phyloP scores from a whole-genome alignment of 176 grass and related monocot genomes.

The Ampelocalamus luodianensis region DNA sequence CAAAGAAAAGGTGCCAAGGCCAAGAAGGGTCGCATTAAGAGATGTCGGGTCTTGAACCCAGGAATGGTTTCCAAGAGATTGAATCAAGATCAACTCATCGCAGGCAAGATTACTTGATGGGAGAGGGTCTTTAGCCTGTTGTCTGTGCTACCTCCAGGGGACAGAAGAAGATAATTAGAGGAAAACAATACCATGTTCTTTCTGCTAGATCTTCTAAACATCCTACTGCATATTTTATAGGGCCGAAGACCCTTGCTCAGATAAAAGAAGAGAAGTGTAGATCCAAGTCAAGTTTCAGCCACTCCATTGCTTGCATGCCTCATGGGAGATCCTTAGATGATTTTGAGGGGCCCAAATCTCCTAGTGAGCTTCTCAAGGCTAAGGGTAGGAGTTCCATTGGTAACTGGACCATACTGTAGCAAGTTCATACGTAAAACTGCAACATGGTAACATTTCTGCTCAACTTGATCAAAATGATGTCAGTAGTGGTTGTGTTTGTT shows the following conservation, averaged over 20 bases:
- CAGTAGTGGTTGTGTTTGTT: not conserved
- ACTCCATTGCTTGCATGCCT: not conserved
- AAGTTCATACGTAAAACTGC: conserved; percentile 17
- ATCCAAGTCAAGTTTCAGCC: conserved; percentile 3
- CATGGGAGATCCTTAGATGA: conserved; percentile 33
- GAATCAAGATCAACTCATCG: not conserved
- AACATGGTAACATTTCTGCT: conserved; percentile 2
- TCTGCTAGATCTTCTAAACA: conserved; percentile 25
- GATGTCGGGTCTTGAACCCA: not conserved
- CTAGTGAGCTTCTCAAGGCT: conserved; percentile 51
- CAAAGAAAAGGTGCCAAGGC: conserved; percentile 42
- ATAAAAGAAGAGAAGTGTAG: conserved; percentile 49
- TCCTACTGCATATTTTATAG: conserved; percentile 32
- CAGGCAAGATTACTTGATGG: conserved; percentile 23
- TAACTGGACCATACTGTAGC: not conserved
- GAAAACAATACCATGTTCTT: conserved; percentile 38
- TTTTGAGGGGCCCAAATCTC: conserved; percentile 48
- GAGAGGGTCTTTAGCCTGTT: conserved; percentile 9
- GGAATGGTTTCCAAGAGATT: conserved; percentile 9
- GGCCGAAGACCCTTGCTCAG: conserved; percentile 57
- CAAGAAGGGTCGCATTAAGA: conserved; percentile 39
- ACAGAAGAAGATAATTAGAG: conserved; percentile 43
- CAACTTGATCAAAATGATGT: conserved; percentile 25
- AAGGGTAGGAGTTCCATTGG: conserved; percentile 31
- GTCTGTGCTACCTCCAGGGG: conserved; percentile 21